phyloP scores from a whole-genome alignment of 495 filamentous ascomycete species.

The Penicillium fimorum region DNA sequence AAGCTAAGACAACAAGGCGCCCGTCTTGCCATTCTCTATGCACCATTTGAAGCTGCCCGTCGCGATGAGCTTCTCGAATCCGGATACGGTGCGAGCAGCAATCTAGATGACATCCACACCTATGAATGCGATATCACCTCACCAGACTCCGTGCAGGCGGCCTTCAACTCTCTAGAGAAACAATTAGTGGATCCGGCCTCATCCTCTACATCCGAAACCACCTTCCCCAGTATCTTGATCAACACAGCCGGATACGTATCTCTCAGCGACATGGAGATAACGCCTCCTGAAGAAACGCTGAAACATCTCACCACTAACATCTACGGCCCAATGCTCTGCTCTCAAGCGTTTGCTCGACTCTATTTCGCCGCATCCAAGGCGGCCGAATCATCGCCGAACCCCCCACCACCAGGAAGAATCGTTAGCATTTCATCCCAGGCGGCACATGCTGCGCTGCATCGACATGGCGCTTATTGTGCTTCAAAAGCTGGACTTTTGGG shows the following conservation, averaged over 20 bases:
- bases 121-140: slow-evolving; percentile 46
- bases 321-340: slow-evolving; percentile 43
- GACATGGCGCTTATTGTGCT: slow-evolving; percentile 48
- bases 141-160: slow-evolving; percentile 36
- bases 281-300: slow-evolving; percentile 38
- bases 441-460: slow-evolving; percentile 37
- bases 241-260: slow-evolving; percentile 46
- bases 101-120: slow-evolving; percentile 27
- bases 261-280: slow-evolving; percentile 40
- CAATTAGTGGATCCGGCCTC: slow-evolving; percentile 21
- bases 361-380: slow-evolving; percentile 31
- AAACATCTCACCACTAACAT: slow-evolving; percentile 42
- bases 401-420: slow-evolving; percentile 34
- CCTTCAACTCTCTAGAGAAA: slow-evolving; percentile 25
- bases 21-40: slow-evolving; percentile 40
- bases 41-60: slow-evolving; percentile 39
- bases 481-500: slow-evolving; percentile 49
- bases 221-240: slow-evolving; percentile 40
- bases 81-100: slow-evolving; percentile 25
- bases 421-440: slow-evolving; percentile 42
- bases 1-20: slow-evolving; percentile 39
- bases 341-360: slow-evolving; percentile 39
- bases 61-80: slow-evolving; percentile 36
- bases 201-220: slow-evolving; percentile 11
- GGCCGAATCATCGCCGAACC: slow-evolving; percentile 18